A percentile compares a stretch with the other conserved stretches of the same genome.
These are phyloP conservation scores for Eimeria falciformis DNA, from an alignment of 169 alveolate species.

Conservation along the genomic window DNA sequence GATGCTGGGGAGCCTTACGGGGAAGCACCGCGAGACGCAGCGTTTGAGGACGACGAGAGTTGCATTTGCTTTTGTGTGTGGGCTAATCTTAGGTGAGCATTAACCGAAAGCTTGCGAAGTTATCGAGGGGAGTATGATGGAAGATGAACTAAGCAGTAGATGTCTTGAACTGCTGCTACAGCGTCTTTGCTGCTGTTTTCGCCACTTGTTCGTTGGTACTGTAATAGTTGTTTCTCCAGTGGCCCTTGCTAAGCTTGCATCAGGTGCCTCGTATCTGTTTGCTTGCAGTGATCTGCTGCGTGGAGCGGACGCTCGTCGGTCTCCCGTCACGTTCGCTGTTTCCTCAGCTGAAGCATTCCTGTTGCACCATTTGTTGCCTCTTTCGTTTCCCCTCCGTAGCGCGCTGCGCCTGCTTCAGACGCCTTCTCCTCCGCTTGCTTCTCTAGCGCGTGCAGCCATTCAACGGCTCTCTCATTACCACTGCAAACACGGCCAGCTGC, in stretches of 20 bases:
- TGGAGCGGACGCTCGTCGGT: background rate
- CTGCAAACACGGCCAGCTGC: background rate
- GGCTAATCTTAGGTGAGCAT: constrained; percentile 17
- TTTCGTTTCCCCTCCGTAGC: constrained; percentile 29
- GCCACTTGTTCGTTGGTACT: background rate
- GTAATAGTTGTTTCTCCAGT: background rate
- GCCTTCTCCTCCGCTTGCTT: background rate
- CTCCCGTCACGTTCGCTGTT: constrained; percentile 31
- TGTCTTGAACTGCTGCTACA: background rate
- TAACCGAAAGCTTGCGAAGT: background rate
- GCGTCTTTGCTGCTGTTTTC: background rate
- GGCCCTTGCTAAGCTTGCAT: background rate
- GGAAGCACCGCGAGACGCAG: background rate
- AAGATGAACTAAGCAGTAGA: too few relatives aligned
- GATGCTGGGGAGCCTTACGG: background rate
- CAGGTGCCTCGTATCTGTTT: background rate
- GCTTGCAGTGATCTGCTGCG: constrained; percentile 46
- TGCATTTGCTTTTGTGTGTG: constrained; percentile 27
- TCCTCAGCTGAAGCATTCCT: constrained; percentile 43
- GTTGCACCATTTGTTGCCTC: constrained; percentile 54
- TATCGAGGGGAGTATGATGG: too few relatives aligned
- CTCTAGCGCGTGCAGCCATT: background rate
- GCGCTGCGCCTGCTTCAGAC: constrained; percentile 17
- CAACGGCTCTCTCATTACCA: background rate
- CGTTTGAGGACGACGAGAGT: background rate